phyloP scores from a whole-genome alignment of 1,284 basidiomycete genomes.

The Schizopora paradoxa region DNA sequence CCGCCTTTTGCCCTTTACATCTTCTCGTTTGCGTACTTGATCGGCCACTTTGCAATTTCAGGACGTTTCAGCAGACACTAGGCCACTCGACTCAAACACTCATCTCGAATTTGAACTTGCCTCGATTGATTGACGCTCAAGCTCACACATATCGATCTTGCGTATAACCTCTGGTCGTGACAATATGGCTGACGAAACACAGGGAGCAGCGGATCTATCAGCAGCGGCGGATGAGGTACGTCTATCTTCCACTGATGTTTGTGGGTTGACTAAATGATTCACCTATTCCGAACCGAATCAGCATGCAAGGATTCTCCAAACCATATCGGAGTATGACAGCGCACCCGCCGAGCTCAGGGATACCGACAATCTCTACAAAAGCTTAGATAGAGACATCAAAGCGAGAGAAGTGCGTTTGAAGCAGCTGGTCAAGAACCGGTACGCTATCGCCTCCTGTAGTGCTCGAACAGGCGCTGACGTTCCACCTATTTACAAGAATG shows the following conservation, averaged over 20 bases:
- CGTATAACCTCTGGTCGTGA: too few species aligned
- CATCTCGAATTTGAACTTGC: too few species aligned
- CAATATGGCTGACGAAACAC: too few species aligned
- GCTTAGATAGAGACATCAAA: conserved; percentile 8
- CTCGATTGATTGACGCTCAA: too few species aligned
- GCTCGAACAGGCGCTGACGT: background rate
- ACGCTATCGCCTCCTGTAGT: background rate
- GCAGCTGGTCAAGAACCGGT: conserved; percentile 14
- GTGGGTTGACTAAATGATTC: background rate
- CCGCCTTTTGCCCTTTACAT: too few species aligned
- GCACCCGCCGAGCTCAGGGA: conserved; percentile 14
- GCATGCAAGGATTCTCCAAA: conserved; percentile 11
- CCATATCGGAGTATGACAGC: conserved; percentile 7
- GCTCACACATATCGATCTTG: too few species aligned
- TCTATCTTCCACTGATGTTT: background rate
- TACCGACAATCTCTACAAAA: conserved; percentile 1
- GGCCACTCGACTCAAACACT: too few species aligned
- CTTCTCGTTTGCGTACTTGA: too few species aligned
- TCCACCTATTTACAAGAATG: conserved; percentile 5
- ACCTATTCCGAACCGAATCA: too few species aligned
- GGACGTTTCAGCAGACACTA: too few species aligned
- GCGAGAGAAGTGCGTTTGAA: conserved; percentile 4
- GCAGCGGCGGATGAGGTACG: background rate
- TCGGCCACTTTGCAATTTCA: too few species aligned
- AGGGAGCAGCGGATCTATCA: background rate